phyloP scores from a whole-genome alignment of 1,139 yeast species.

The Geotrichum klebahnii region DNA sequence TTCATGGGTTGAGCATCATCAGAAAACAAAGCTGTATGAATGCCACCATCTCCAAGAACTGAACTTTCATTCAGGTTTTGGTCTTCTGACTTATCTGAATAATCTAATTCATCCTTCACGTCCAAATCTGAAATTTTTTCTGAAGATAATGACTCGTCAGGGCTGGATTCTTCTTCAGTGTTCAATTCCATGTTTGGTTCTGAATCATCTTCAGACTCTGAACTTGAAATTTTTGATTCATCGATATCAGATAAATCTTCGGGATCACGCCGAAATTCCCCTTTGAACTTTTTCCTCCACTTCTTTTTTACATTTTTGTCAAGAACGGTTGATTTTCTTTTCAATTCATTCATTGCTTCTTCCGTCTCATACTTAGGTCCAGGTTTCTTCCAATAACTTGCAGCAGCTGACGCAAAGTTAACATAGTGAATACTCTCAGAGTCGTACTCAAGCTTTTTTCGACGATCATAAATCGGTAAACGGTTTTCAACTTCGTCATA shows the following conservation, averaged over 20 bases:
- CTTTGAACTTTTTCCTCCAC: neutral
- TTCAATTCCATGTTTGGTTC: too few species aligned
- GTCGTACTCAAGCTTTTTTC: neutral
- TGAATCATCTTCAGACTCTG: too few species aligned
- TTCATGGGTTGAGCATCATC: neutral
- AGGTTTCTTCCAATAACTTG: neutral
- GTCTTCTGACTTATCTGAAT: neutral
- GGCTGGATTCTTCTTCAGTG: too few species aligned
- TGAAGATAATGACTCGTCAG: too few species aligned
- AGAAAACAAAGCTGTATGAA: neutral
- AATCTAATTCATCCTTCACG: neutral
- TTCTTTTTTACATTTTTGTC: neutral
- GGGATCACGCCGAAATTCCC: neutral
- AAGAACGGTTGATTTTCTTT: neutral
- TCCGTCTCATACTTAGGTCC: neutral
- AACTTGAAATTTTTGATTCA: too few species aligned
- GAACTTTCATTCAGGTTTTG: too few species aligned
- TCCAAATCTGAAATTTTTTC: too few species aligned
- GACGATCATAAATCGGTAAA: neutral
- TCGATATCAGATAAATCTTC: too few species aligned
- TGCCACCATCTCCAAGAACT: neutral
- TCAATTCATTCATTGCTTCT: neutral
- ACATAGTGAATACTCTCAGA: neutral
- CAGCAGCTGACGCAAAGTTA: neutral
- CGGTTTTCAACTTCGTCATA: slow-evolving; percentile 7